Base-by-base conservation (phyloP, 257 asterid species). In the Solanum appendiculatum region DNA sequence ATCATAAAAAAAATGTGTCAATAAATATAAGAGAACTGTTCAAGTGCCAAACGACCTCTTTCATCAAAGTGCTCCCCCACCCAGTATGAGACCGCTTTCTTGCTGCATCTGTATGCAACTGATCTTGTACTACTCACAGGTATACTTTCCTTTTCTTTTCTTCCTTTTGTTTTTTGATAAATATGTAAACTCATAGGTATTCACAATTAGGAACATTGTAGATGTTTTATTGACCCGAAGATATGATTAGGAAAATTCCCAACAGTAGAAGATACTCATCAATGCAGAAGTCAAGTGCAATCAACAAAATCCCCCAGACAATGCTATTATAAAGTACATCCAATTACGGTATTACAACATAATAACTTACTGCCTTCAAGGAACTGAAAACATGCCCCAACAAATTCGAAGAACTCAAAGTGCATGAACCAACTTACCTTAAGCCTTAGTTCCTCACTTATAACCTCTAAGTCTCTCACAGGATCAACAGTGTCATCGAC, bases 401-500 rank as follows among this genome's bases (percentile, higher is more conserved):
- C 40, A 80, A 46, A 46, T 16, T 80, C 85, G 37, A 77, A 42
- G 29, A 77, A 42, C 37, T 14, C 60, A 15, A 40, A 51, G 56
- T 75, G 83, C 34, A 39, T 40, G 83, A 78, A 25, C 64, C 66
- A 44, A 70, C 88, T 85, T 92, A 96, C 99, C 96, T 97, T 97
- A 85, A 97, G 98, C 84, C 99, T 91, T 92, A 97, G 78, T 90
- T 97, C 99, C 80, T 92, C 93, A 72, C 95, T 91, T 87, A 96
- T 97, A 86, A 91, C 88, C 93, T 97, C 99, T 58, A 97, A 92
- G 91, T 97, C 99, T 91, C 99, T 93, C 88, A 95, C 98, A 80
- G 99, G 99, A 89, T 97, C 99, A 56, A 96, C 94, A 2, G 92
- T 14, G 93, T 97, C 99, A 94, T 97, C 99, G 70, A 96, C 99